Base-by-base conservation (phyloP, 2,329 filamentous ascomycete species). In the Venturia effusa region DNA sequence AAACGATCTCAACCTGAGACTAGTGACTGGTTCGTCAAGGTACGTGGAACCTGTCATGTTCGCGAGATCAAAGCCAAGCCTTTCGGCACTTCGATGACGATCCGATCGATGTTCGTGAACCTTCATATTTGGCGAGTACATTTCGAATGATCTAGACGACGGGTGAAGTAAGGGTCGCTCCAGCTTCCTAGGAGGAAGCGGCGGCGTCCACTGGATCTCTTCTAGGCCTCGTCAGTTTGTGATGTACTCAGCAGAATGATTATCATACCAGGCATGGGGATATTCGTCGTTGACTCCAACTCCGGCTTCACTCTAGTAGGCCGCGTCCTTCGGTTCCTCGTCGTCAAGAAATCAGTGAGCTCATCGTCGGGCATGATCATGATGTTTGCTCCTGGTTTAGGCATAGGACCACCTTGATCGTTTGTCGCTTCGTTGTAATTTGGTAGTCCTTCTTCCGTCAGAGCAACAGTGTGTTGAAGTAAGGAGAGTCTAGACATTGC, bases 401-500 rank as follows among this genome's bases (percentile, higher is more conserved):
- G 7, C 27, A 27, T 27, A 55, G 32, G 24, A 2, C 48, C 30
- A 8, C 17, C 48, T 34, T 55, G 15, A 8, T 32, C 48, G 11
- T 17, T 32, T 6, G 19, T 27, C 24, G 11, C 27, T 27, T 32
- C 48, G 1, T 17, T n/a, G 24, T 55, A 32, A 55, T 8, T 32
- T 8, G 48, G 48, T n/a, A 32, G 8, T 55, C 48, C 24, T 17
- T 27, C 24, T 34, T 13, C 10, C 6, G 48, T 30, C 24, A 55
- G 48, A 55, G 24, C 15, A 32, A 22, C 24, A 30, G 27, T n/a
- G 27, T 55, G 48, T n/a, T 10, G 15, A 4, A 55, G 17, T 5
- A 55, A 27, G 32, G 27, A 17, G 48, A 55, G 48, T 55, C 30
- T 30, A 17, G 11, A 32, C 48, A 74, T 69, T 24, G 70, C 69